phyloP scores from a whole-genome alignment of 1,284 basidiomycete species.

The Agaricales sp. region DNA sequence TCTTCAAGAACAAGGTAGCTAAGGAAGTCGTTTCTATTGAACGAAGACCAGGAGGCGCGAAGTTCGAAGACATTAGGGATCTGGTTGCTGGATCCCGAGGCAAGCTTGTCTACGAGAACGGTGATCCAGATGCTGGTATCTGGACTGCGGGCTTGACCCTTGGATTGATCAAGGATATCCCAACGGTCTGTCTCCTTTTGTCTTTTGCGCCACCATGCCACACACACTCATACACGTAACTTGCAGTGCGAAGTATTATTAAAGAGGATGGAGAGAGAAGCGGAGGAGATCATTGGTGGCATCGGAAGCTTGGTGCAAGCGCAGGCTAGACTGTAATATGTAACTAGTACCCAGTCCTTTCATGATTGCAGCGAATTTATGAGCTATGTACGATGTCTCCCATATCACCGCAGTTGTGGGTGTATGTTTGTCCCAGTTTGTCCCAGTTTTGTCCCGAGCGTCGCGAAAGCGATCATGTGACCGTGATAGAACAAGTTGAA shows the following conservation, averaged over 20 bases:
- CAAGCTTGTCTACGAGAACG: slow-evolving; percentile 72
- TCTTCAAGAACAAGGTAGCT: slow-evolving; percentile 80
- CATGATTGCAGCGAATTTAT: not conserved
- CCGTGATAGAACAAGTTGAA: too few species aligned
- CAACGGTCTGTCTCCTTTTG: slow-evolving; percentile 31
- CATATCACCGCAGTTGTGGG: too few species aligned
- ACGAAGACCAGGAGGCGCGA: slow-evolving; percentile 69
- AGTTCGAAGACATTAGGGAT: slow-evolving; percentile 80
- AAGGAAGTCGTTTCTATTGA: slow-evolving; percentile 79
- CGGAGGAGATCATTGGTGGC: slow-evolving; percentile 59
- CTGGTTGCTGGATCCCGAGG: slow-evolving; percentile 79
- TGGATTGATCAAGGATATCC: slow-evolving; percentile 83
- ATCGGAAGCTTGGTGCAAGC: slow-evolving; percentile 29
- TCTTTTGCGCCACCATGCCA: too few species aligned
- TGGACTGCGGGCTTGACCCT: slow-evolving; percentile 78
- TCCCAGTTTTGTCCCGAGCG: too few species aligned
- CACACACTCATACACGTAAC: not conserved
- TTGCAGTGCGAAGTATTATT: slow-evolving; percentile 60
- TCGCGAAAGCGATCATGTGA: too few species aligned
- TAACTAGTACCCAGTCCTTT: too few species aligned
- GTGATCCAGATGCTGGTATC: slow-evolving; percentile 82
- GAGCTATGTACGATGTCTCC: too few species aligned
- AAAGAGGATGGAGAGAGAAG: slow-evolving; percentile 65
- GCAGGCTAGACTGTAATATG: slow-evolving; percentile 36
- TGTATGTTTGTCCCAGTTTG: too few species aligned